phyloP scores from a whole-genome alignment of 1,284 basidiomycete genomes.

The Trichosporon asahii region DNA sequence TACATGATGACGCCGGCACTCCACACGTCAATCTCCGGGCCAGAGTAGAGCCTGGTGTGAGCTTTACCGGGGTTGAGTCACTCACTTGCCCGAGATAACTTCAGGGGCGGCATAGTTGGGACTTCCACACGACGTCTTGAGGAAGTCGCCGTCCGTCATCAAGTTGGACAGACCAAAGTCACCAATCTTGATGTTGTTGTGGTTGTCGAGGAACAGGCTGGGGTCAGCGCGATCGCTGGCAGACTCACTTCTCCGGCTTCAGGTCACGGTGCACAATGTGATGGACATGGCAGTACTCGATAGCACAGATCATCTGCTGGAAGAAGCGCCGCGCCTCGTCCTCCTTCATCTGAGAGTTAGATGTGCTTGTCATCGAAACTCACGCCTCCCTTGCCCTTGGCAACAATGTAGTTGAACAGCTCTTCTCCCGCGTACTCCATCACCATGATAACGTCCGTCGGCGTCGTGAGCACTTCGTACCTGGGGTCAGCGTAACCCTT shows the following conservation, averaged over 20 bases:
- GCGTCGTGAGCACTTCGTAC: conserved; percentile 91
- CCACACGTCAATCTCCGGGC: conserved; percentile 98
- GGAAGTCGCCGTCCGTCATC: conserved; percentile 89
- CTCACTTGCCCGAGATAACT: conserved; percentile 77
- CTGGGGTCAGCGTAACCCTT: conserved; percentile 53
- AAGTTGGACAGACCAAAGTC: conserved; percentile 93
- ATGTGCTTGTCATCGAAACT: conserved; percentile 14
- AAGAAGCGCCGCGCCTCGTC: conserved; percentile 82
- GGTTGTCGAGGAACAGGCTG: conserved; percentile 56
- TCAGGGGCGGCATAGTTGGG: conserved; percentile 96
- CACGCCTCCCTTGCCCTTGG: conserved; percentile 61
- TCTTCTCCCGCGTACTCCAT: conserved; percentile 90
- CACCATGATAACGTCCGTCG: conserved; percentile 92
- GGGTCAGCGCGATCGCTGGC: neutral
- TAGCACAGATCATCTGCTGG: conserved; percentile 92
- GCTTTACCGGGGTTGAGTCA: neutral
- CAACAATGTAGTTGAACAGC: conserved; percentile 92
- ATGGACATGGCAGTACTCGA: conserved; percentile 89
- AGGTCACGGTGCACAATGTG: conserved; percentile 95
- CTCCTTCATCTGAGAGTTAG: conserved; percentile 67
- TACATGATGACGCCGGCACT: conserved; percentile 92
- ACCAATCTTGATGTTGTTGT: conserved; percentile 77
- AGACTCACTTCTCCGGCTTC: conserved; percentile 79
- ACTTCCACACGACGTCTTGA: conserved; percentile 90
- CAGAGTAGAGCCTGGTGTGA: conserved; percentile 67